These are phyloP conservation scores for Esteya vermicola DNA, from an alignment of 2,329 filamentous ascomycete species.

Conservation along the genomic window DNA sequence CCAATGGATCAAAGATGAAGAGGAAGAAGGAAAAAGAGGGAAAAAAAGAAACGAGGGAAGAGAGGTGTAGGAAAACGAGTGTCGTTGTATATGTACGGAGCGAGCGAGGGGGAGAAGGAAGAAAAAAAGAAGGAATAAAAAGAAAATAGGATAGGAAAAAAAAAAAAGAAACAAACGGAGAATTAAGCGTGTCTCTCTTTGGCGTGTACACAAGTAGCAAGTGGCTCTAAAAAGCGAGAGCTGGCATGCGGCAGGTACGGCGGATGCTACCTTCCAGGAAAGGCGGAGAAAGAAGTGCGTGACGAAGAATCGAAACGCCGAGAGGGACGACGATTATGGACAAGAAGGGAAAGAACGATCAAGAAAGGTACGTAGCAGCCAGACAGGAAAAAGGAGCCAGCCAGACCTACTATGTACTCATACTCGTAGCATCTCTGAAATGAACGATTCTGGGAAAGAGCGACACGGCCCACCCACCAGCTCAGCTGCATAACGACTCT, in stretches of 20 bases:
- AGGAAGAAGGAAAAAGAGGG: neutral
- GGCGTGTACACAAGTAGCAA: no score
- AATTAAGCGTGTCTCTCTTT: no score
- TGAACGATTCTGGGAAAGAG: no score
- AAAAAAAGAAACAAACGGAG: neutral
- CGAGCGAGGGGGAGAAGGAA: no score
- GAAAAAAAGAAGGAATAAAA: neutral
- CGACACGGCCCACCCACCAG: no score
- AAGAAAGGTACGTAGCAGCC: no score
- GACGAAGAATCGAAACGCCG: neutral
- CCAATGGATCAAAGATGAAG: neutral
- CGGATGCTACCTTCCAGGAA: no score
- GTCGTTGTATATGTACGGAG: no score
- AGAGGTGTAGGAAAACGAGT: no score
- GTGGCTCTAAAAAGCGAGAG: slow-evolving; percentile 14
- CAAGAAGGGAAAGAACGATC: neutral
- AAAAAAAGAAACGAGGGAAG: neutral
- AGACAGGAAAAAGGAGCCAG: neutral
- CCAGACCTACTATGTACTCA: no score
- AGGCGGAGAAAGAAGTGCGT: neutral
- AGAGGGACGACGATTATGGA: neutral
- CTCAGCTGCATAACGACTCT: no score
- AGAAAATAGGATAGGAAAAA: neutral
- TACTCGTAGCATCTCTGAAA: no score
- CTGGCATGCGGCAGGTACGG: neutral